Evolutionary conservation across 1,284 basidiomycete genomes (phyloP).

Genomic region (Cystobasidium slooffiae): DNA sequence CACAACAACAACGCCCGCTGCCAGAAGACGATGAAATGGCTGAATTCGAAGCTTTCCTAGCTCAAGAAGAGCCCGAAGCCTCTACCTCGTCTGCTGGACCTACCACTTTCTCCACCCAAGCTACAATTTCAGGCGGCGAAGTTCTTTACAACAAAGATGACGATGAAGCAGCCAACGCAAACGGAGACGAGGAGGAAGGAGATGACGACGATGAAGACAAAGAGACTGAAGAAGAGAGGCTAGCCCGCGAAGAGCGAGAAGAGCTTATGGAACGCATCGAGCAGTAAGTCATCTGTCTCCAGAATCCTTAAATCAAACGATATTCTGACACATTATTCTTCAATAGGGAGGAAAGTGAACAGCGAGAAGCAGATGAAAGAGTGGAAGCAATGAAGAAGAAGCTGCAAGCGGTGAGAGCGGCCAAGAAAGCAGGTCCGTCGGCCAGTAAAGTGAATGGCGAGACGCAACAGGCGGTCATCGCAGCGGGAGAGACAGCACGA

Average conservation of each 20-base stretch:
- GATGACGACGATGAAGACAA: slow-evolving; percentile 36
- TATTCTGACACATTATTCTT: too few species aligned
- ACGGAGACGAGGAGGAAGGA: slow-evolving; percentile 31
- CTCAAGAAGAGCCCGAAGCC: slow-evolving; percentile 25
- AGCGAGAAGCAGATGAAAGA: slow-evolving; percentile 44
- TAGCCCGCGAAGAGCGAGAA: slow-evolving; percentile 42
- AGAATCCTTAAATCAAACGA: too few species aligned
- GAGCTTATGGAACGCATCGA: slow-evolving; percentile 45
- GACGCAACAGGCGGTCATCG: background rate
- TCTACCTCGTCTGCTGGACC: slow-evolving; percentile 23
- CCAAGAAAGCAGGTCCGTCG: slow-evolving; percentile 20
- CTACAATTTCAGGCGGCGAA: slow-evolving; percentile 38
- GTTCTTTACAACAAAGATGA: slow-evolving; percentile 24
- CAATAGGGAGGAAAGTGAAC: slow-evolving; percentile 17
- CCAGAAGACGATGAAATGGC: slow-evolving; percentile 42
- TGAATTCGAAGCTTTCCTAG: slow-evolving; percentile 42
- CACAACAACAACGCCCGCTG: background rate
- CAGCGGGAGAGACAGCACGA: slow-evolving; percentile 4
- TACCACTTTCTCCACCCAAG: slow-evolving; percentile 15
- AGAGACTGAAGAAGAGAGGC: slow-evolving; percentile 41
- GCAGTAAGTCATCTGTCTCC: too few species aligned
- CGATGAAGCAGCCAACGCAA: slow-evolving; percentile 6
- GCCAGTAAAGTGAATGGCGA: slow-evolving; percentile 8
- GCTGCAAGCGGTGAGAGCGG: slow-evolving; percentile 13
- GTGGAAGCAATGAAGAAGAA: slow-evolving; percentile 37